A percentile compares a stretch with the other conserved stretches of the same genome.
Evolutionary conservation across 176 grass and related monocot species (phyloP).

Genomic region (Triticum turgidum): DNA sequence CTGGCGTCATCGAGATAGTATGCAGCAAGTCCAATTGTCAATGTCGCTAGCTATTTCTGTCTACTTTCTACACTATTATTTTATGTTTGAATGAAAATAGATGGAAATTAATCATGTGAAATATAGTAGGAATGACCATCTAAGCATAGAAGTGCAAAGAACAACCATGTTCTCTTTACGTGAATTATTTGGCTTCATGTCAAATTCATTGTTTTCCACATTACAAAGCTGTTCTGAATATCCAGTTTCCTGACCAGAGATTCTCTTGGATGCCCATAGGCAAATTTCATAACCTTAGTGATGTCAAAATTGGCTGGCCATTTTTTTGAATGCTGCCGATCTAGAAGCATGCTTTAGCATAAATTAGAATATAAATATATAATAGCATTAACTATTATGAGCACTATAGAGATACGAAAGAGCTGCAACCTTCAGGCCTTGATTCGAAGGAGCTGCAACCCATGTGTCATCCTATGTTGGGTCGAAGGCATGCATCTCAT

Average conservation of each 20-base stretch:
- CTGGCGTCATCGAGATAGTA: conserved; percentile 1
- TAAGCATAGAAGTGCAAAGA: conserved; percentile 7
- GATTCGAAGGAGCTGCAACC: conserved; percentile 4
- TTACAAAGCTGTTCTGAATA: conserved; percentile 6
- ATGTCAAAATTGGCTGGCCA: conserved; percentile 4
- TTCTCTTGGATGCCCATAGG: background rate
- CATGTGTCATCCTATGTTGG: conserved; percentile 8
- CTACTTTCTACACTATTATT: conserved; percentile 1
- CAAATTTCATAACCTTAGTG: background rate
- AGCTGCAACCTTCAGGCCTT: conserved; percentile 10
- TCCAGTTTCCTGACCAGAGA: background rate
- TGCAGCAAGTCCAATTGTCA: background rate
- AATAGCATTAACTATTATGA: conserved; percentile 4
- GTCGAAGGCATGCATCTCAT: conserved; percentile 20
- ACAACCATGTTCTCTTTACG: background rate
- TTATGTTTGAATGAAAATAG: background rate
- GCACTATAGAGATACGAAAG: background rate
- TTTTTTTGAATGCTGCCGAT: background rate
- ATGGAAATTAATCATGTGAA: conserved; percentile 11
- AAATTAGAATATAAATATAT: conserved; percentile 27
- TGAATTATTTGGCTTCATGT: background rate
- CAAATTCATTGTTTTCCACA: background rate
- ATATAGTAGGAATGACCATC: background rate
- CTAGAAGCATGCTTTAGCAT: conserved; percentile 35
- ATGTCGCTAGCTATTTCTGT: background rate